Base-by-base conservation (phyloP, 2,329 filamentous ascomycete species). In the Aspergillus sojae region DNA sequence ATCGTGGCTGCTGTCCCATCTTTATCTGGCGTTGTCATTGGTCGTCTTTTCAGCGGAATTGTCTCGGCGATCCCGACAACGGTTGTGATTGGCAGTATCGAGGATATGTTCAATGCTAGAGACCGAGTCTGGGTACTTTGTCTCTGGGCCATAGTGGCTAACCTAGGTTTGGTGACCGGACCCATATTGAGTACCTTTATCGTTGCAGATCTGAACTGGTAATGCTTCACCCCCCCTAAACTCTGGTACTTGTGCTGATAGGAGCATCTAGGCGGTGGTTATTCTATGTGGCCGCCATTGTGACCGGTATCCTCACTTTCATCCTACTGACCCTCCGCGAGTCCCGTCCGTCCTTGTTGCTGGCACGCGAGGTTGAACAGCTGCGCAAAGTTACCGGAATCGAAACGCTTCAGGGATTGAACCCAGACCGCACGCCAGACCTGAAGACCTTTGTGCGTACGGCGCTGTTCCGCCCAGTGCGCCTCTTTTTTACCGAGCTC, bases 91-190 rank as follows among this genome's bases (percentile, higher is more conserved):
- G 82, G 83, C 1, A 82, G 79, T 57, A 77, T 84, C 36, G 83
- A 85, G 63, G 82, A 85, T 64, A 78, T 85, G 70, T 84, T 79
- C 72, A 79, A 83, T 61, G 75, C 77, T 2, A 74, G 75, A 60
- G 74, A 73, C n/a, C 75, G 83, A 16, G 78, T 84, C 9, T 84
- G 81, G 81, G 69, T 81, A 16, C 74, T 85, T 10, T 80, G 80
- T 60, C 68, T 78, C 7, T 84, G 82, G 82, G 78, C 79, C 34
- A 72, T 77, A 26, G 75, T 75, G 10, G 77, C 80, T 1, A 82
- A 80, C 2, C 67, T 81, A 6, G 83, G 80, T 0, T 65, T 84
- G 12, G 74, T 78, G 6, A 58, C 81, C 4, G 82, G 81, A 0
- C 82, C 83, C 5, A 77, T 82, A 1, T 75, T 81, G 65, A 79